Conservation (phyloP, 2,329 filamentous ascomycete species). For the Aureobasidium sp. region DNA sequence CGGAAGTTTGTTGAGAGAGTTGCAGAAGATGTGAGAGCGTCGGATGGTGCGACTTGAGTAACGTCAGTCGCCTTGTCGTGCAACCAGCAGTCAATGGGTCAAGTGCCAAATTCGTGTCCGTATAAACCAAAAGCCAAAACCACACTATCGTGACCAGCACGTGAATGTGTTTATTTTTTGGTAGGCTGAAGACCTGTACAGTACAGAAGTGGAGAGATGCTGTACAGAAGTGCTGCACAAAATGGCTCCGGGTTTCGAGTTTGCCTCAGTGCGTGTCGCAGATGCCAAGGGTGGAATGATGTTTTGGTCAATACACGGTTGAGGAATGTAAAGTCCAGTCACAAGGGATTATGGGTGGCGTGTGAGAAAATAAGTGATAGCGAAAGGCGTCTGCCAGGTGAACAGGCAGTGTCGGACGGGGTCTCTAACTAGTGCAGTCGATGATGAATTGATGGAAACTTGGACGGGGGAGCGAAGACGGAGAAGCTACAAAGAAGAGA, state of each 20-base stretch:
- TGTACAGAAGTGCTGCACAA: background rate
- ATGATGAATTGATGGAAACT: constrained; percentile 7
- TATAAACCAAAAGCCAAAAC: background rate
- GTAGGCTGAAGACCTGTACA: background rate
- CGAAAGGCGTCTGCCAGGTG: constrained; percentile 12
- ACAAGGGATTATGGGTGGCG: background rate
- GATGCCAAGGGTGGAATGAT: background rate
- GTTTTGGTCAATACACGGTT: constrained; percentile 6
- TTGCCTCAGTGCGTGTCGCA: background rate
- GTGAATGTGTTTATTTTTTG: background rate
- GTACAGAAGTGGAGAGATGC: background rate
- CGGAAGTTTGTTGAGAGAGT: background rate
- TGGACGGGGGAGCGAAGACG: constrained; percentile 6
- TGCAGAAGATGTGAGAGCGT: background rate
- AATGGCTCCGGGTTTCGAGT: background rate
- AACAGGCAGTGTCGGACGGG: constrained; percentile 12
- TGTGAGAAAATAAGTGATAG: background rate
- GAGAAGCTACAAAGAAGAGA: constrained; percentile 11
- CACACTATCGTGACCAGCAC: constrained; percentile 13
- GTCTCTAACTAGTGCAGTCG: background rate
- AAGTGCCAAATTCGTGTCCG: background rate
- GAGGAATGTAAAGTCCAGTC: constrained; percentile 5
- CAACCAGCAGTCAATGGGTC: background rate
- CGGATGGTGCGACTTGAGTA: background rate
- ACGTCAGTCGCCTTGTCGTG: constrained; percentile 3